phyloP scores from a whole-genome alignment of 2,329 filamentous ascomycete genomes.

The Cordyceps javanica region DNA sequence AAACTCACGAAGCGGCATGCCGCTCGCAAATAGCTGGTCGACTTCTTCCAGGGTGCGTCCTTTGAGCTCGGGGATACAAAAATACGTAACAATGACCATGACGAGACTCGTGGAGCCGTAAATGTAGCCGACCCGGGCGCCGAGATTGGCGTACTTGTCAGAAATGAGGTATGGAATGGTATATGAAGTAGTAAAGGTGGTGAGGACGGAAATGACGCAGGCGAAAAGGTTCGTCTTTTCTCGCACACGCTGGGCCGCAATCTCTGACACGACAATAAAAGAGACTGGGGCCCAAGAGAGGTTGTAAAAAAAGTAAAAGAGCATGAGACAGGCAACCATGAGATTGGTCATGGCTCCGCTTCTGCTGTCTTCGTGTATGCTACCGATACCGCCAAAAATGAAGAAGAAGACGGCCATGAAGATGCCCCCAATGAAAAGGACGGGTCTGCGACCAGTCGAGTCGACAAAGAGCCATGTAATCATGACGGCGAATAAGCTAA shows the following conservation, averaged over 20 bases:
- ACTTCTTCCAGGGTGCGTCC: constrained; percentile 24
- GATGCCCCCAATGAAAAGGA: constrained; percentile 21
- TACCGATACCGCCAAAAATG: constrained; percentile 18
- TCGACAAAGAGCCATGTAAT: constrained; percentile 23
- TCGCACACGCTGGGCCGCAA: constrained; percentile 21
- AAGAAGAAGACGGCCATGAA: constrained; percentile 21
- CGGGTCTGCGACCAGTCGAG: constrained; percentile 20
- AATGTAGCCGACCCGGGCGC: constrained; percentile 32
- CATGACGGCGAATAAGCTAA: constrained; percentile 14
- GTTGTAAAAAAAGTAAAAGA: constrained; percentile 21
- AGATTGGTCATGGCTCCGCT: constrained; percentile 6
- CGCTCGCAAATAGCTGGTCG: constrained; percentile 19
- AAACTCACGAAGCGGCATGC: constrained; percentile 17
- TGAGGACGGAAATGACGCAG: constrained; percentile 23
- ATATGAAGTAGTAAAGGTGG: constrained; percentile 28
- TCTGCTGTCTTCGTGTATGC: constrained; percentile 3
- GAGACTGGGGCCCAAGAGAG: constrained; percentile 25
- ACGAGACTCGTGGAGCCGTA: constrained; percentile 31
- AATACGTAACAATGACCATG: constrained; percentile 35
- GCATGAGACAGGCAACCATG: constrained; percentile 23
- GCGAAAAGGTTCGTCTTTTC: constrained; percentile 27
- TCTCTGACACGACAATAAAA: constrained; percentile 23
- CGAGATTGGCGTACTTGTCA: constrained; percentile 27
- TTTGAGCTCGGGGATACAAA: constrained; percentile 39
- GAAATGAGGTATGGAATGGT: constrained; percentile 32